Evolutionary conservation across 305 asterid species (phyloP).

Genomic region (Solanum hybrid): DNA sequence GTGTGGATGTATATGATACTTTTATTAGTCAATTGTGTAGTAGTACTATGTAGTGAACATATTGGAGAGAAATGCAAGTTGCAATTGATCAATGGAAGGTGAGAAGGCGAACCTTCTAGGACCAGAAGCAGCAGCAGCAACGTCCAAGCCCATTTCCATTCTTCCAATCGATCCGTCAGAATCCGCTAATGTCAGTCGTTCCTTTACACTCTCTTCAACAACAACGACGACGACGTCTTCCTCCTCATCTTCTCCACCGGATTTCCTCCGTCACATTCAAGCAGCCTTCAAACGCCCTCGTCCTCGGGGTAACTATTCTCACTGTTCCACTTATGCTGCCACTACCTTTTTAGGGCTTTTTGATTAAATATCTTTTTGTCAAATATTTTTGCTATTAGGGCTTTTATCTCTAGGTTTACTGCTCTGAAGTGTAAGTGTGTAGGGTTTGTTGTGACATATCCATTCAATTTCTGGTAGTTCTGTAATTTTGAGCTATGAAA

Average conservation of each 20-base stretch:
- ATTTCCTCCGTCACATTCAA: slow-evolving; percentile 49
- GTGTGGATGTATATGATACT: slow-evolving; percentile 15
- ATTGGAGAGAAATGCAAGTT: slow-evolving; percentile 40
- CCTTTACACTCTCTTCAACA: slow-evolving; percentile 10
- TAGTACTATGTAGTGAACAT: background rate
- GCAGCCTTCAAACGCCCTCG: slow-evolving; percentile 84
- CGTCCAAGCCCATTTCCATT: slow-evolving; percentile 33
- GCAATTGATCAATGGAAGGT: slow-evolving; percentile 66
- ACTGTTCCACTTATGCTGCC: background rate
- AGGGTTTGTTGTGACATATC: background rate
- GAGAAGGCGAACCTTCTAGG: slow-evolving; percentile 73
- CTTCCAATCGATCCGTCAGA: slow-evolving; percentile 46
- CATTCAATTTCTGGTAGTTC: background rate
- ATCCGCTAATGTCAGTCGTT: slow-evolving; percentile 35
- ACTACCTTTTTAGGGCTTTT: background rate
- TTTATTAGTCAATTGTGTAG: background rate
- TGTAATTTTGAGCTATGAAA: background rate
- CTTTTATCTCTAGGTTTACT: background rate
- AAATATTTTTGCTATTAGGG: background rate
- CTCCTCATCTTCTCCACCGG: slow-evolving; percentile 63
- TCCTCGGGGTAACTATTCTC: slow-evolving; percentile 38
- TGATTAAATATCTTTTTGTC: background rate
- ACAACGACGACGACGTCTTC: slow-evolving; percentile 40
- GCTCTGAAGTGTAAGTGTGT: background rate
- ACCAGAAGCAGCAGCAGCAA: slow-evolving; percentile 32